Evolutionary conservation across 2,329 filamentous ascomycete genomes (phyloP).

Genomic region (Ophiostoma himal-ulmi): DNA sequence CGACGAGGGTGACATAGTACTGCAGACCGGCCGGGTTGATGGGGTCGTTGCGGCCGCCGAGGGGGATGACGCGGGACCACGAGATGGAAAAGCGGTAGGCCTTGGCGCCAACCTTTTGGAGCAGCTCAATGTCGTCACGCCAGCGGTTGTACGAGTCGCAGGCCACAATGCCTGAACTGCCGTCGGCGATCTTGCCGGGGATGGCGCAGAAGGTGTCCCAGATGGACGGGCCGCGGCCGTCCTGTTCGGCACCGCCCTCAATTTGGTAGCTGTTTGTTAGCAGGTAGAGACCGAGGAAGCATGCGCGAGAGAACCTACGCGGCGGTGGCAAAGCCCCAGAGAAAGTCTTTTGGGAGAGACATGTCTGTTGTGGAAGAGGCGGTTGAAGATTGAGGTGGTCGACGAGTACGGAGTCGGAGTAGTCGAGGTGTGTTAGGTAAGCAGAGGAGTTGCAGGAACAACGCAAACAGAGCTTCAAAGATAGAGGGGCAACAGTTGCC

Average conservation of each 20-base stretch:
- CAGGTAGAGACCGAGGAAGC: not conserved
- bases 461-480: not conserved
- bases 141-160: conserved; percentile 85
- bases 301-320: conserved; percentile 44
- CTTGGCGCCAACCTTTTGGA: conserved; percentile 67
- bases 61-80: conserved; percentile 77
- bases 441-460: not conserved
- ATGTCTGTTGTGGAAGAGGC: conserved; percentile 34
- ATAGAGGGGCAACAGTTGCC: not conserved
- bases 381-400: not conserved
- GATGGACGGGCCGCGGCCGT: conserved; percentile 75
- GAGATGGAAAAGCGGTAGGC: conserved; percentile 81
- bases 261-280: conserved; percentile 66
- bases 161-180: conserved; percentile 66
- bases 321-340: conserved; percentile 76
- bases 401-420: not conserved
- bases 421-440: not conserved
- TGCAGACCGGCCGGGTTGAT: conserved; percentile 72
- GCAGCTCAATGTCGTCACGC: conserved; percentile 66
- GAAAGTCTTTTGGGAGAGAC: conserved; percentile 62
- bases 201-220: conserved; percentile 85
- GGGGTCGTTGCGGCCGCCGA: conserved; percentile 77
- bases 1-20: conserved; percentile 72
- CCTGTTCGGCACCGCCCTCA: conserved; percentile 67
- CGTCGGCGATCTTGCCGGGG: conserved; percentile 76